Evolutionary conservation across 441 rosid species (phyloP).

Genomic region (Breynia disticha): DNA sequence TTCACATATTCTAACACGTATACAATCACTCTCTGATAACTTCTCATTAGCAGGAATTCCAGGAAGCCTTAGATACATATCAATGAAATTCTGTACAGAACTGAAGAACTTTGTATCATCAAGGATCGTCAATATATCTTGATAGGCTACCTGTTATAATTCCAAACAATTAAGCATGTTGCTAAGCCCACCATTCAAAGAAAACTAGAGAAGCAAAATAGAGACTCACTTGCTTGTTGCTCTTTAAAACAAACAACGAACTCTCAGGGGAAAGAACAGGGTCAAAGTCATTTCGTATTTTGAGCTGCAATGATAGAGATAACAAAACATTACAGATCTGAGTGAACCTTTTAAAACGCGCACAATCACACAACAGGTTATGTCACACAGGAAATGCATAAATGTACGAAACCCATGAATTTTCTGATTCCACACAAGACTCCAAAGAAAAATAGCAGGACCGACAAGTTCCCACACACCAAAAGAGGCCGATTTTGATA

Average conservation of each 20-base stretch:
- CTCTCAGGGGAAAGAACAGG: conserved; percentile 99
- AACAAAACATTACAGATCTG: conserved; percentile 11
- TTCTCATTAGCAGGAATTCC: conserved; percentile 79
- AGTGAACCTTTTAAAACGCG: conserved; percentile 2
- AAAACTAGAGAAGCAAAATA: background rate
- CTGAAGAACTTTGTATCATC: conserved; percentile 74
- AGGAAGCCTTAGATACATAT: conserved; percentile 80
- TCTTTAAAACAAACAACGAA: conserved; percentile 92
- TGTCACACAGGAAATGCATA: no score
- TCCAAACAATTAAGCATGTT: conserved; percentile 6
- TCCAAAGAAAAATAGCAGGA: no score
- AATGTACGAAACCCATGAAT: no score
- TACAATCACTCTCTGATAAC: conserved; percentile 85
- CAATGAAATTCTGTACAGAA: conserved; percentile 90
- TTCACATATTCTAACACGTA: conserved; percentile 94
- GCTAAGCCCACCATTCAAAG: background rate
- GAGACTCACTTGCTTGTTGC: conserved; percentile 73
- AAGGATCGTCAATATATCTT: conserved; percentile 82
- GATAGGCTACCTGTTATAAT: conserved; percentile 62
- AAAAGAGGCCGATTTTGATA: no score
- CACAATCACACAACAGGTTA: no score
- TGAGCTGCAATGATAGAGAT: conserved; percentile 45
- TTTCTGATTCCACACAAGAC: no score
- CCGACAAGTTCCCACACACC: no score
- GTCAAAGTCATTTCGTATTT: conserved; percentile 99